phyloP scores from a whole-genome alignment of 768 basidiomycete genomes.

The Chalciporus pseudorubinellus region DNA sequence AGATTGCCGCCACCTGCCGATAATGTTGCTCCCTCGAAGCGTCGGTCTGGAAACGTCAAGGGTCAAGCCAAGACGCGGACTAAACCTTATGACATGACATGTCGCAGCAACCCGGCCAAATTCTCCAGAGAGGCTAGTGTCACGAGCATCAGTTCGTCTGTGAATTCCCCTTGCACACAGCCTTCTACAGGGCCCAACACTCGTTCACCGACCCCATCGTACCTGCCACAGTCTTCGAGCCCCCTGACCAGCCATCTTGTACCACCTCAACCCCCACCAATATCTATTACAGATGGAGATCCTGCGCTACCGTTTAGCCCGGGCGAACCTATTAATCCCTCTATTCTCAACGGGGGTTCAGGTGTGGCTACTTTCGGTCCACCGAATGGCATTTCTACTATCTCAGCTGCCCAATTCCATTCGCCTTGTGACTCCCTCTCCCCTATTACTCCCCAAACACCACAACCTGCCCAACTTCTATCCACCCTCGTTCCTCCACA shows the following conservation, averaged over 20 bases:
- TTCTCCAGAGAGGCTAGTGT: constrained; percentile 57
- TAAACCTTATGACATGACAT: constrained; percentile 63
- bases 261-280: constrained; percentile 5
- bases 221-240: constrained; percentile 15
- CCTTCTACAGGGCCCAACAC: constrained; percentile 34
- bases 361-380: constrained; percentile 13
- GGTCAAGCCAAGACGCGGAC: constrained; percentile 54
- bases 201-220: constrained; percentile 31
- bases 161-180: constrained; percentile 41
- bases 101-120: constrained; percentile 37
- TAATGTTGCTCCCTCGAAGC: constrained; percentile 44
- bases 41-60: constrained; percentile 44
- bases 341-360: constrained; percentile 5
- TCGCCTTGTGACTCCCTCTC: constrained; percentile 21
- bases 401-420: constrained; percentile 16
- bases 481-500: constrained; percentile 33
- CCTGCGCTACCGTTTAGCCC: constrained; percentile 3
- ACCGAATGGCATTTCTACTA: constrained; percentile 12
- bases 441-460: constrained; percentile 9
- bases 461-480: constrained; percentile 21
- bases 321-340: constrained; percentile 10
- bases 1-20: constrained; percentile 34
- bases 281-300: constrained; percentile 6
- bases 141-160: constrained; percentile 48
- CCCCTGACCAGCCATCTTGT: constrained; percentile 5